Conservation (phyloP, 768 basidiomycete genomes). For the Pulveroboletus sp. region DNA sequence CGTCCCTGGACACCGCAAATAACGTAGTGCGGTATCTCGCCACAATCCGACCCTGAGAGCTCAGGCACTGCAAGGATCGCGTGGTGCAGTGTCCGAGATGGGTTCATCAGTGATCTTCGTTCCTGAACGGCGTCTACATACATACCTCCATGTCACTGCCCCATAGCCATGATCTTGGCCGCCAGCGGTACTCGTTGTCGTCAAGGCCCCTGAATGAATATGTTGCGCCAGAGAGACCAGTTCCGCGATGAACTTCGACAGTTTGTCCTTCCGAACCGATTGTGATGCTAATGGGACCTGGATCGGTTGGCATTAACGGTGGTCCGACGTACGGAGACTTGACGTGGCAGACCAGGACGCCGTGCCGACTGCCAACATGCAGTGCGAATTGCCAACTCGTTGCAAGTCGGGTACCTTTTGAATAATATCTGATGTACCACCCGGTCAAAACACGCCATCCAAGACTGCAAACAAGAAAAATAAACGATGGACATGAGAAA, state of each 20-base stretch:
- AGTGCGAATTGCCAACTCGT: conserved; percentile 23
- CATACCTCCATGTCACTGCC: conserved; percentile 22
- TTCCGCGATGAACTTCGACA: conserved; percentile 12
- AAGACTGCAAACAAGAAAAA: too few relatives aligned
- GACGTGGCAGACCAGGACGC: conserved; percentile 21
- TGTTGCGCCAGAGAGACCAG: background rate
- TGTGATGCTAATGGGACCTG: conserved; percentile 17
- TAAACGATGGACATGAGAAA: too few relatives aligned
- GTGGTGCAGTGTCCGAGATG: background rate
- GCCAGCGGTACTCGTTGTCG: conserved; percentile 25
- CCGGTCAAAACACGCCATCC: background rate
- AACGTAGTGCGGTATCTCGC: conserved; percentile 29
- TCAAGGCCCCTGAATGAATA: conserved; percentile 24
- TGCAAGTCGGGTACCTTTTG: conserved; percentile 14
- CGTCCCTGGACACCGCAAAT: conserved; percentile 29
- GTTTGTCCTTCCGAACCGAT: conserved; percentile 9
- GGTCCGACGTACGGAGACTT: conserved; percentile 29
- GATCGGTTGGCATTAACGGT: conserved; percentile 8
- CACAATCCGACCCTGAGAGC: conserved; percentile 19
- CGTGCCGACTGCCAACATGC: conserved; percentile 15
- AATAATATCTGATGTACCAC: conserved; percentile 20
- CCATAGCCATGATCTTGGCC: conserved; percentile 7
- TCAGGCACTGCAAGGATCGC: conserved; percentile 17
- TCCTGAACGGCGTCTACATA: conserved; percentile 1
- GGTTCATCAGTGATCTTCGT: background rate